Evolutionary conservation across 441 rosid genomes (phyloP), one percentile per base, ranked within the genome.

Genomic region (Eutrema salsugineum): DNA sequence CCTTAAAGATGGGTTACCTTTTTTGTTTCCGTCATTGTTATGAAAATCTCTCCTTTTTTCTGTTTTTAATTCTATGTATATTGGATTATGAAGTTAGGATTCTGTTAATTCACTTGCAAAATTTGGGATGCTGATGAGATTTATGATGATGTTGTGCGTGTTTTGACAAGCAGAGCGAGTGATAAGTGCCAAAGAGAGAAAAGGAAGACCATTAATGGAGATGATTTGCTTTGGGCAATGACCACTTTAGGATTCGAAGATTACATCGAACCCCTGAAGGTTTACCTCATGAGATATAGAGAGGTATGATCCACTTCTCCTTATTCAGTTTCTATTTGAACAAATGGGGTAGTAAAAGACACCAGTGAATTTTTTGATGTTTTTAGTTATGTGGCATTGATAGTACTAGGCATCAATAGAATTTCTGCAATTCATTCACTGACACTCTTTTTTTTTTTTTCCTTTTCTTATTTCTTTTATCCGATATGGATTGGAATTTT

Each of bases 151-250:
- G 62, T 22, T 42, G 61, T 48, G 47, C 3, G 15, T 39, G 4
- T 48, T 36, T 71, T 67, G 46, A 50, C 54, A 35, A 54, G 46
- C 61, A 86, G 94, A 80, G 94, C 94, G 19, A 85, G 91, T 77
- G 87, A 87, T 71, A 87, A 84, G 75, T 89, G 92, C 68, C 89
- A 85, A 62, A 87, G 79, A 63, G 95, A 89, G 79, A 89, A 89
- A 76, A 78, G 90, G 76, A 89, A 89, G 83, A 87, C 92, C 2
- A 85, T 85, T 50, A 89, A 89, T 73, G 95, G 92, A 57, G 92
- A 89, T 65, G 95, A 89, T 83, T 73, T 89, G 70, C 79, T 89
- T 62, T 87, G 89, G 92, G 90, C 95, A 3, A 89, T 89, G 90
- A 82, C 92, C 11, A 87, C 95, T 1, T 74, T 87, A 47, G 95